Evolutionary conservation across 257 asterid species (phyloP), one percentile per base, ranked within the genome.

Genomic region (Orobanche coerulescens): DNA sequence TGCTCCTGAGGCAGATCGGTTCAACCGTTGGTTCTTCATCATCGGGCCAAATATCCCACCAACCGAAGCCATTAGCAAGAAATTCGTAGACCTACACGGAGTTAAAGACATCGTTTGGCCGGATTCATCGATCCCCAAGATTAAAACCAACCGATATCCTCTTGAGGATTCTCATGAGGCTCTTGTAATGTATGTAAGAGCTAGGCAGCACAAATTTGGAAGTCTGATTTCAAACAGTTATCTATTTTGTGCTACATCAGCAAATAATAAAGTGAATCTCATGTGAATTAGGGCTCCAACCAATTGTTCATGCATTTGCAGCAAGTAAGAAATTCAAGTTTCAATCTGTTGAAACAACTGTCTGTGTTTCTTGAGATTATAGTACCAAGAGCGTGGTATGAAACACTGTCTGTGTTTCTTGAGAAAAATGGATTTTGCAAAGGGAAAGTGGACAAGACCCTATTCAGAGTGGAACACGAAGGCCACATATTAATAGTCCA

Each of bases 1-100:
- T 82, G 13, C 73, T 33, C 87, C 85, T 1, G 89, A 87, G 61
- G 73, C 70, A 0, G 88, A 84, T 23, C 73, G 84, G 91, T 63
- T 84, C 53, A 79, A 79, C 64, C 78, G 71, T 8, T 84, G 81
- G 90, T 53, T 77, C 26, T 57, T 69, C 71, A 37, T 80, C 34
- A 73, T 84, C 0, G 77, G 61, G 1, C 76, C 73, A 0, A 82
- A 81, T 37, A 61, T 62, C 42, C 76, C 85, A 5, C 48, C 81
- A 1, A 69, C 72, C 1, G 72, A 83, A 47, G 76, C 95, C 13
- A 72, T 75, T 12, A 74, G 93, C 80, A 79, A 81, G 76, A 74
- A 72, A 49, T 13, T 81, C 15, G 33, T 82, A 24, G 85, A 84
- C 34, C 57, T 71, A 24, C 77, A 79, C 0, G 82, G 86, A 24